Evolutionary conservation across 768 basidiomycete species (phyloP), one percentile per base, ranked within the genome.

Genomic region (Termitomyces sp.): DNA sequence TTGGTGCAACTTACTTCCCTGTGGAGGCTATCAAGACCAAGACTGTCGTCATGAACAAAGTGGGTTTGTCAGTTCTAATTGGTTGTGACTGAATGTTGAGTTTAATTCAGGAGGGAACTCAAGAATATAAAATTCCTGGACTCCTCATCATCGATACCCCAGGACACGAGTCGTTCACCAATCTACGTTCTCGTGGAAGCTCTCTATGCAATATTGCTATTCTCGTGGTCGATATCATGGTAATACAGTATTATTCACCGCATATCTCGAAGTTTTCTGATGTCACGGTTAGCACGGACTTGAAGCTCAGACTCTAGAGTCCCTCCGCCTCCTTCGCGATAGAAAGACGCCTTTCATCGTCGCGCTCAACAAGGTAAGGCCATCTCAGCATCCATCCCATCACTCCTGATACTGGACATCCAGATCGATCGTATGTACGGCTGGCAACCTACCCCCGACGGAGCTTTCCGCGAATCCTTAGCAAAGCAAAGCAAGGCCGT

Each of bases 1-100:
- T 99, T 66, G 97, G 97, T 81, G 97, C 97, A 25, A 98, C 97
- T 0, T 99, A 96, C 80, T 98, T 99, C 86, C 97, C 97, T 40
- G 89, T 91, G 37, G 91, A 94, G 5, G 96, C 96, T 7, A 97
- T 99, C 74, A 86, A 87, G 76, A 84, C 84, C 45, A 98, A 98
- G 82, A 98, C 97, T 6, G 81, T 81, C 14, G 95, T 98, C n/a
- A 77, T 98, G 78, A 96, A 98, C 77, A 89, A 83, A 75, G 93
- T 88, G 65, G 58, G 73, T 50, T 37, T 56, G 10, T 11, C 42
- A 20, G 31, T 32, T 20, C 6, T 31, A 46, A 34, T 4, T 36
- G 12, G 10, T 31, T 43, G 34, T 9, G 43, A 54, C 17, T 47
- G 4, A 12, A 60, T 8, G 15, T 15, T 15, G 31, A 31, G 60